Evolutionary conservation across 106 monocot species (phyloP).

Genomic region (Gastrodia elata): DNA sequence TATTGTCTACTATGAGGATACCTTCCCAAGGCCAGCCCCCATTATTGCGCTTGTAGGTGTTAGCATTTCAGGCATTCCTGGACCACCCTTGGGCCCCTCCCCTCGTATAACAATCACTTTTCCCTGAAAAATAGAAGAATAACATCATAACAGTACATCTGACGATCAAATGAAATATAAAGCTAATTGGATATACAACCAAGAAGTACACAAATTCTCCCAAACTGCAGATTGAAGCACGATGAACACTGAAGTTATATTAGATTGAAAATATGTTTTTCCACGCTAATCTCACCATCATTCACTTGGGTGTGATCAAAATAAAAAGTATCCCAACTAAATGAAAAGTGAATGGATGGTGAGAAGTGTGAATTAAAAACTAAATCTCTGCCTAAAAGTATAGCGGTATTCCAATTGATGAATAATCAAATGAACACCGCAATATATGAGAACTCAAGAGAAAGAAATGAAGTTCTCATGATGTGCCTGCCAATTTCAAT

Average conservation of each 20-base stretch:
- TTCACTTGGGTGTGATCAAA: too few species aligned
- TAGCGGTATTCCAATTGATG: too few species aligned
- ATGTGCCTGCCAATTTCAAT: too few species aligned
- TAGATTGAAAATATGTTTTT: too few species aligned
- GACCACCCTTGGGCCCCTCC: conserved; percentile 93
- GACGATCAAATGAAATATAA: neutral
- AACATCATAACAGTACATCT: neutral
- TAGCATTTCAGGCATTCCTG: conserved; percentile 98
- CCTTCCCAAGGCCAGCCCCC: conserved; percentile 99
- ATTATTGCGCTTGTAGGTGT: conserved; percentile 98
- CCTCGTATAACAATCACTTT: conserved; percentile 95
- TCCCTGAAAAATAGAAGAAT: conserved; percentile 31
- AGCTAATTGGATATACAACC: too few species aligned
- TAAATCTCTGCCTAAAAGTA: too few species aligned
- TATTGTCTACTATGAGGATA: conserved; percentile 8
- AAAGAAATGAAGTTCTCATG: neutral
- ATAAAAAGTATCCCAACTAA: too few species aligned
- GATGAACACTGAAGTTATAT: too few species aligned
- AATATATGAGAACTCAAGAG: neutral
- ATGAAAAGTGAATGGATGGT: too few species aligned
- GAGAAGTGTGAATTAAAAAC: too few species aligned
- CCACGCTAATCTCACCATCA: too few species aligned
- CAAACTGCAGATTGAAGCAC: neutral
- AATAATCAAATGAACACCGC: neutral
- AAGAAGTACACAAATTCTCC: neutral